phyloP scores from a whole-genome alignment of 305 asterid genomes.

The Ruellia speciosa region DNA sequence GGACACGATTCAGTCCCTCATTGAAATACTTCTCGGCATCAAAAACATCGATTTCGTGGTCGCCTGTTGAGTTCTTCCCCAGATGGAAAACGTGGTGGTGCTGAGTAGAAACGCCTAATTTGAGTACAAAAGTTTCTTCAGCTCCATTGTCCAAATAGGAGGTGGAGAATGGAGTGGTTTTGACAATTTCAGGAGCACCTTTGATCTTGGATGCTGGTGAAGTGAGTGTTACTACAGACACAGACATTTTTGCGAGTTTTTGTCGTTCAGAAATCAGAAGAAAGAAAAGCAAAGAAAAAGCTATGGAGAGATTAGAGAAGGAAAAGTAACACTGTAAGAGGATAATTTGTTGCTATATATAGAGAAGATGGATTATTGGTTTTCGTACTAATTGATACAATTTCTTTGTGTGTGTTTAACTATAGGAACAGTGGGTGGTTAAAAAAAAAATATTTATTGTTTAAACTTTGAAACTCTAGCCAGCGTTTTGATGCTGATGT shows the following conservation, averaged over 20 bases:
- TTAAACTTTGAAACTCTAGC: no score
- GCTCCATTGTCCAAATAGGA: conserved; percentile 28
- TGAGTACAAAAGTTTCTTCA: conserved; percentile 35
- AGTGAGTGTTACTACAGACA: conserved; percentile 38
- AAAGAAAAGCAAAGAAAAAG: no score
- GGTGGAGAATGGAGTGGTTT: conserved; percentile 42
- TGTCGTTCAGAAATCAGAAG: not conserved
- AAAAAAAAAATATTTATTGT: no score
- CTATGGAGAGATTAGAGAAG: not conserved
- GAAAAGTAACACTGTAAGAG: not conserved
- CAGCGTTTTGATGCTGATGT: conserved; percentile 25
- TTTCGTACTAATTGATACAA: no score
- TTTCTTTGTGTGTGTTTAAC: no score
- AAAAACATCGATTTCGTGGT: conserved; percentile 42
- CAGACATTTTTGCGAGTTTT: conserved; percentile 22
- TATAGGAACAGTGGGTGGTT: no score
- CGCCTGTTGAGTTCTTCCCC: conserved; percentile 17
- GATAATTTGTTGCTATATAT: no score
- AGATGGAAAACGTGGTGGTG: conserved; percentile 18
- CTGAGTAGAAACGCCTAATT: conserved; percentile 25
- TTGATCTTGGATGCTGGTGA: conserved; percentile 28
- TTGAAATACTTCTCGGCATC: conserved; percentile 41
- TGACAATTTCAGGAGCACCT: conserved; percentile 23
- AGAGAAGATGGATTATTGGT: no score
- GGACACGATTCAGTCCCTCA: conserved; percentile 17